A percentile compares a stretch with the other conserved stretches of the same genome.
Evolutionary conservation across 345 rosid species (phyloP).

Genomic region (Hypericum androsaemum): DNA sequence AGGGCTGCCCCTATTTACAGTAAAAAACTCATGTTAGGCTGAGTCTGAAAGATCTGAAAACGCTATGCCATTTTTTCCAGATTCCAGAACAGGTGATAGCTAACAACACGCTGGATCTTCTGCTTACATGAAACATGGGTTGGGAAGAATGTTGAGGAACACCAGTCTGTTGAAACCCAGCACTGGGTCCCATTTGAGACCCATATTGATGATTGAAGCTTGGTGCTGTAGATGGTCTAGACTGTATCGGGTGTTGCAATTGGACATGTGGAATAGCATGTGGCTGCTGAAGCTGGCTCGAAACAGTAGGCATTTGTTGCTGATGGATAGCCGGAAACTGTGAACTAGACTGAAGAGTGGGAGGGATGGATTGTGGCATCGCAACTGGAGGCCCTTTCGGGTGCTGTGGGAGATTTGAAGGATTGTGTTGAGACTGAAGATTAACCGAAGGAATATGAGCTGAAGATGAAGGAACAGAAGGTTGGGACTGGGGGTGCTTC

Average conservation of each 20-base stretch:
- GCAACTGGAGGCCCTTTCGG: conserved; percentile 51
- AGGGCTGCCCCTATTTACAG: conserved; percentile 61
- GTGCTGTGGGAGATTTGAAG: conserved; percentile 29
- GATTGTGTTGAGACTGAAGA: too few species aligned
- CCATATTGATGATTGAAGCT: conserved; percentile 63
- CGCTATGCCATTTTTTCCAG: neutral
- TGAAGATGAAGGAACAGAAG: too few species aligned
- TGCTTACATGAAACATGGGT: conserved; percentile 69
- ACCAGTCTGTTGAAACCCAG: conserved; percentile 57
- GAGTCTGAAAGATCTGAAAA: conserved; percentile 37
- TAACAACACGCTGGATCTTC: conserved; percentile 8
- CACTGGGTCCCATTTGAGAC: conserved; percentile 47
- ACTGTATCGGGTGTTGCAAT: conserved; percentile 53
- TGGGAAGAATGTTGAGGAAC: conserved; percentile 70
- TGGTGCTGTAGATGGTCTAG: conserved; percentile 37
- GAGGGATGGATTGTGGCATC: conserved; percentile 50
- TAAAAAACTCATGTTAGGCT: conserved; percentile 47
- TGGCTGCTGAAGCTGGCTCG: conserved; percentile 62
- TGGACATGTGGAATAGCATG: conserved; percentile 44
- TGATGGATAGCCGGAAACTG: conserved; percentile 53
- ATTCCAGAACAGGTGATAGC: neutral
- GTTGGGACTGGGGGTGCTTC: too few species aligned
- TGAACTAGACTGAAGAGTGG: conserved; percentile 48
- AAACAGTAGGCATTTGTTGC: conserved; percentile 39
- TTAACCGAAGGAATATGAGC: too few species aligned